Evolutionary conservation across 139 green algal genomes (phyloP).

Genomic region (Chlorella vulgaris): DNA sequence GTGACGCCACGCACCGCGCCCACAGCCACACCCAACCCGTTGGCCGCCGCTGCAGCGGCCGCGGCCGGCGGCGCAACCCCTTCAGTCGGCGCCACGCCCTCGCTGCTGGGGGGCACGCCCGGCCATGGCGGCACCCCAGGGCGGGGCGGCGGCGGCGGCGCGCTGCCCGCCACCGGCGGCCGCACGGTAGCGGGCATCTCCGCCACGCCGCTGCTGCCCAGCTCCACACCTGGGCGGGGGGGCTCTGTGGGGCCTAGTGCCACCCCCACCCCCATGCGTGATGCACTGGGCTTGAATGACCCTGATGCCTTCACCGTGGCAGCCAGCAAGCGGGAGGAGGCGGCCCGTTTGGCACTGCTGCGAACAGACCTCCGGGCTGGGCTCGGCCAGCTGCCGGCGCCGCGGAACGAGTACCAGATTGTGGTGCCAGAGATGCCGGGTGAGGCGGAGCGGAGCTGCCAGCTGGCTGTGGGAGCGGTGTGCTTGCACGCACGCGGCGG

Average conservation of each 20-base stretch:
- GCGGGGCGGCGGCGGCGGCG: background rate
- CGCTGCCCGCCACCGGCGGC: background rate
- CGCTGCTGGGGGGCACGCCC: slow-evolving; percentile 24
- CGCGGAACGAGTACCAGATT: slow-evolving; percentile 92
- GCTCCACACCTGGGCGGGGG: slow-evolving; percentile 3
- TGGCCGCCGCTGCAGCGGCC: slow-evolving; percentile 35
- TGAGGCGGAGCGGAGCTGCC: background rate
- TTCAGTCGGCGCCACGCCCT: slow-evolving; percentile 3
- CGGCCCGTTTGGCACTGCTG: slow-evolving; percentile 35
- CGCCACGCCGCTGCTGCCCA: slow-evolving; percentile 28
- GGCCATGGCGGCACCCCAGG: slow-evolving; percentile 6
- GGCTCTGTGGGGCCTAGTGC: slow-evolving; percentile 21
- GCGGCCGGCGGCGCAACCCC: background rate
- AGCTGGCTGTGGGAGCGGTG: too few species aligned
- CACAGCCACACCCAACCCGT: slow-evolving; percentile 72
- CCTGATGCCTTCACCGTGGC: slow-evolving; percentile 36
- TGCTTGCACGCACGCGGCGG: background rate
- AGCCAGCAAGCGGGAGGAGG: slow-evolving; percentile 36
- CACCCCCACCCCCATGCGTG: slow-evolving; percentile 74
- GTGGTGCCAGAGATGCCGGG: slow-evolving; percentile 68
- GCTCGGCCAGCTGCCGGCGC: slow-evolving; percentile 79
- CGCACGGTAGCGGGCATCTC: slow-evolving; percentile 24
- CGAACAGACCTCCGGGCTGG: slow-evolving; percentile 67
- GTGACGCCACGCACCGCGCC: slow-evolving; percentile 61
- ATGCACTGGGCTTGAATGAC: slow-evolving; percentile 90